These are phyloP conservation scores for Herpetomonas samuelpessoai DNA, from an alignment of 208 protist genomes.

Conservation along the genomic window DNA sequence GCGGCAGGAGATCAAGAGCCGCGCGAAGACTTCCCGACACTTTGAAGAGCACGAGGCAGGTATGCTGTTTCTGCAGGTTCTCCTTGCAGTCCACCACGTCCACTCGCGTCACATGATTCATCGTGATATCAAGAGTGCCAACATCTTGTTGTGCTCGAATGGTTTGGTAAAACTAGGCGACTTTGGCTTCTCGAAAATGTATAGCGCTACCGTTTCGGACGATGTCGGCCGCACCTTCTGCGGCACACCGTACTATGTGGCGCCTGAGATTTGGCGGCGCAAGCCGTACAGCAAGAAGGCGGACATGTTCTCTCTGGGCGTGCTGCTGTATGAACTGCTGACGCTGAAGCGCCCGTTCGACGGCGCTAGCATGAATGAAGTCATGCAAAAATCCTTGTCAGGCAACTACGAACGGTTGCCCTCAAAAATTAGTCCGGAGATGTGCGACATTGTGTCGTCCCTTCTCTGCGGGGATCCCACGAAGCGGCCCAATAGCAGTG, in stretches of 20 bases:
- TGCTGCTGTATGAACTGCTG: slow-evolving; percentile 86
- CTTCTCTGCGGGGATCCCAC: slow-evolving; percentile 52
- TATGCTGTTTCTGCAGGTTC: slow-evolving; percentile 84
- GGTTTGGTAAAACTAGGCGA: slow-evolving; percentile 91
- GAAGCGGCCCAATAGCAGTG: slow-evolving; percentile 55
- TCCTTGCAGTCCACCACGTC: slow-evolving; percentile 83
- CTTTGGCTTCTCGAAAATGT: slow-evolving; percentile 87
- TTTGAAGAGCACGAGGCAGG: slow-evolving; percentile 87
- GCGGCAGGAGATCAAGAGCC: slow-evolving; percentile 67
- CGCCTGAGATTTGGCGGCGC: slow-evolving; percentile 90
- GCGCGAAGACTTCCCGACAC: slow-evolving; percentile 55
- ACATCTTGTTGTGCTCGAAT: slow-evolving; percentile 85
- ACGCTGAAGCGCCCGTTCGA: slow-evolving; percentile 87
- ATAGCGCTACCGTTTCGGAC: slow-evolving; percentile 75
- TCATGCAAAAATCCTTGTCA: slow-evolving; percentile 83
- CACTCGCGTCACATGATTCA: slow-evolving; percentile 88
- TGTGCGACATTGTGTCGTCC: slow-evolving; percentile 50
- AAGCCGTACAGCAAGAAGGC: slow-evolving; percentile 93
- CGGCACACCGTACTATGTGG: slow-evolving; percentile 94
- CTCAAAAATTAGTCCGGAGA: slow-evolving; percentile 46
- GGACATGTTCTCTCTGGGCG: slow-evolving; percentile 93
- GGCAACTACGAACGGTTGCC: slow-evolving; percentile 67
- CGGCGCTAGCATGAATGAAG: slow-evolving; percentile 72
- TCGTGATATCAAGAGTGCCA: slow-evolving; percentile 89
- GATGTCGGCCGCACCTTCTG: slow-evolving; percentile 81